A percentile compares a stretch with the other conserved stretches of the same genome.
phyloP scores from a whole-genome alignment of 2,329 filamentous ascomycete genomes.

The Arthrinium puccinioides region DNA sequence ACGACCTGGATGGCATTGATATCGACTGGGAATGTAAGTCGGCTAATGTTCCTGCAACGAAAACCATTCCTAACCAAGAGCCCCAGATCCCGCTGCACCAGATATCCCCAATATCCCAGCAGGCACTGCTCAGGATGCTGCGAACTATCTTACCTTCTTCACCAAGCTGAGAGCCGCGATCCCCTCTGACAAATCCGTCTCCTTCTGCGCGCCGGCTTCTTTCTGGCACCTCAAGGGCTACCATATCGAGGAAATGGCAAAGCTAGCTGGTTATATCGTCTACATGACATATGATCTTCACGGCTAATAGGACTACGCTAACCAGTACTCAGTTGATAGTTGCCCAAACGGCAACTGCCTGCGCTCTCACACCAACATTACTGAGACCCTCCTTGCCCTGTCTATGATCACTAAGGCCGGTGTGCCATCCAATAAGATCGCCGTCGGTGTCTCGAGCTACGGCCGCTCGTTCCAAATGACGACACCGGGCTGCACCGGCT shows the following conservation, averaged over 20 bases:
- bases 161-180: slow-evolving; percentile 5
- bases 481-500: slow-evolving; percentile 12
- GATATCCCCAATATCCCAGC: slow-evolving; percentile 3
- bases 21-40: slow-evolving; percentile 10
- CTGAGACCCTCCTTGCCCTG: slow-evolving; percentile 25
- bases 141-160: slow-evolving; percentile 9
- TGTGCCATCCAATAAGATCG: slow-evolving; percentile 19
- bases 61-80: background rate
- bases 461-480: slow-evolving; percentile 26
- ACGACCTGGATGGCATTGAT: slow-evolving; percentile 11
- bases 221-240: slow-evolving; percentile 31
- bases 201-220: slow-evolving; percentile 29
- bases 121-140: slow-evolving; percentile 6
- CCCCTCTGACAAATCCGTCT: slow-evolving; percentile 18
- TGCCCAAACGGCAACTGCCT: slow-evolving; percentile 21
- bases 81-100: no score
- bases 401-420: slow-evolving; percentile 28
- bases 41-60: background rate
- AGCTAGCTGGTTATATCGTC: slow-evolving; percentile 24
- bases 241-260: slow-evolving; percentile 23
- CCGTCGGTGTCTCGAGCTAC: slow-evolving; percentile 24
- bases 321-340: background rate
- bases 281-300: slow-evolving; percentile 29
- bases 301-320: slow-evolving; percentile 13
- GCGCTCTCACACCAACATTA: slow-evolving; percentile 29